phyloP scores from a whole-genome alignment of 2,329 filamentous ascomycete species.

The Daldinia sp. region DNA sequence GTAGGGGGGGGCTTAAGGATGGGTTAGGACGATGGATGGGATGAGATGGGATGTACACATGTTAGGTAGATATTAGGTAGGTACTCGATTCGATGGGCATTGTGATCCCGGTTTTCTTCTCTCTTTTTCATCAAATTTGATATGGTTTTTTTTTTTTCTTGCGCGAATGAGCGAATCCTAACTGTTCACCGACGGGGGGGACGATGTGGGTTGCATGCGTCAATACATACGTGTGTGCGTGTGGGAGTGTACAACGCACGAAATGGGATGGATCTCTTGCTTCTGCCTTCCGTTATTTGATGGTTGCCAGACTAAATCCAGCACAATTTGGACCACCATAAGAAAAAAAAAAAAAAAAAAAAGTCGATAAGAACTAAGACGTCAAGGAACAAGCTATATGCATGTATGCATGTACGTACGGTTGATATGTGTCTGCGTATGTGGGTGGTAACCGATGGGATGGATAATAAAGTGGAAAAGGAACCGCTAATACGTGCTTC shows the following conservation, averaged over 20 bases:
- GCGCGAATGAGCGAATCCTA: slow-evolving; percentile 9
- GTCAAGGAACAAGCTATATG: not conserved
- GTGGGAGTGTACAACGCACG: slow-evolving; percentile 24
- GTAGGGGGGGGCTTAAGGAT: not conserved
- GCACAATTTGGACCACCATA: not conserved
- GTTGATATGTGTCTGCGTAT: slow-evolving; percentile 7
- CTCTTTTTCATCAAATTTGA: not conserved
- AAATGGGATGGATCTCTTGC: slow-evolving; percentile 9
- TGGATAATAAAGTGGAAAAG: slow-evolving; percentile 40
- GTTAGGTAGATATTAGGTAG: slow-evolving; percentile 13
- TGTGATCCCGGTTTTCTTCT: slow-evolving; percentile 12
- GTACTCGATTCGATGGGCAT: not conserved
- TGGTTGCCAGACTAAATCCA: not conserved
- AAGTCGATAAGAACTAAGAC: slow-evolving; percentile 5
- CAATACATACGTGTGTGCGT: slow-evolving; percentile 8
- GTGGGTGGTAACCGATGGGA: slow-evolving; percentile 42
- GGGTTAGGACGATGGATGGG: not conserved
- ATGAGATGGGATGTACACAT: slow-evolving; percentile 5
- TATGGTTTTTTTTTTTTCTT: not conserved
- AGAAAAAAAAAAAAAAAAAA: not conserved
- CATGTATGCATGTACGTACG: slow-evolving; percentile 1
- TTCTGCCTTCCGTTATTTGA: slow-evolving; percentile 9
- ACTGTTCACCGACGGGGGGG: slow-evolving; percentile 16
- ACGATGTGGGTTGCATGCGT: slow-evolving; percentile 15
- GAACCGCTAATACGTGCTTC: slow-evolving; percentile 18